Evolutionary conservation across 1,139 yeast species (phyloP).

Genomic region (Protomyces inouyei): DNA sequence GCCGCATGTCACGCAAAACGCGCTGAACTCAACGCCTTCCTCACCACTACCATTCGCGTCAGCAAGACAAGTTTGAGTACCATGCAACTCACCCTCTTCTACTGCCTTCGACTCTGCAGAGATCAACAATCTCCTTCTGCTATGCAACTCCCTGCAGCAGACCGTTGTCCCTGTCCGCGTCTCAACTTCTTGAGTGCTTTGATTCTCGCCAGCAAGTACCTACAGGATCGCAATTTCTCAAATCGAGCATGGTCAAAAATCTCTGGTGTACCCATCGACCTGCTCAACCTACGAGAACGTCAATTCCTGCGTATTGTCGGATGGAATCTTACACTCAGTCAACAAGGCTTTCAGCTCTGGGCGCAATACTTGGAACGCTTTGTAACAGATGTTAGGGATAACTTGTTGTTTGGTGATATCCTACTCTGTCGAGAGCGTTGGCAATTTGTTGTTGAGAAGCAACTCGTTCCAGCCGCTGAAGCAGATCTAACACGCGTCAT

Average conservation of each 20-base stretch:
- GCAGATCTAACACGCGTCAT: neutral
- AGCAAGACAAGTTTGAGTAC: slow-evolving; percentile 63
- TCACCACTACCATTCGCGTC: slow-evolving; percentile 62
- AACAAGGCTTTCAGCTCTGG: slow-evolving; percentile 8
- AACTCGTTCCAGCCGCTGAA: neutral
- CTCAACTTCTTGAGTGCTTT: slow-evolving; percentile 62
- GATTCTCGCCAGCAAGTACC: slow-evolving; percentile 65
- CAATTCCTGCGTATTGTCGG: slow-evolving; percentile 43
- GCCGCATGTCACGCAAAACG: slow-evolving; percentile 24
- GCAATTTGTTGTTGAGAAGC: neutral
- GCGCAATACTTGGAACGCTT: slow-evolving; percentile 9
- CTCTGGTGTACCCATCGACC: slow-evolving; percentile 53
- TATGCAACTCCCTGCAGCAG: neutral
- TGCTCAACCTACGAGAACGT: slow-evolving; percentile 53
- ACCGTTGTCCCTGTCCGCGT: slow-evolving; percentile 49
- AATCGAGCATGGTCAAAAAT: slow-evolving; percentile 72
- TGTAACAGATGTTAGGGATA: slow-evolving; percentile 7
- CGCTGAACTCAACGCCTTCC: slow-evolving; percentile 40
- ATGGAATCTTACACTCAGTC: slow-evolving; percentile 13
- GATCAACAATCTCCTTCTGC: slow-evolving; percentile 25
- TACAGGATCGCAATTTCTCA: slow-evolving; percentile 67
- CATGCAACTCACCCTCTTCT: slow-evolving; percentile 62
- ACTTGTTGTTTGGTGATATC: slow-evolving; percentile 5
- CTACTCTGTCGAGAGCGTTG: slow-evolving; percentile 5
- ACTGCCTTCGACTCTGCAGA: slow-evolving; percentile 43